Evolutionary conservation across 768 basidiomycete species (phyloP).

Genomic region (Gloeophyllum trabeum): DNA sequence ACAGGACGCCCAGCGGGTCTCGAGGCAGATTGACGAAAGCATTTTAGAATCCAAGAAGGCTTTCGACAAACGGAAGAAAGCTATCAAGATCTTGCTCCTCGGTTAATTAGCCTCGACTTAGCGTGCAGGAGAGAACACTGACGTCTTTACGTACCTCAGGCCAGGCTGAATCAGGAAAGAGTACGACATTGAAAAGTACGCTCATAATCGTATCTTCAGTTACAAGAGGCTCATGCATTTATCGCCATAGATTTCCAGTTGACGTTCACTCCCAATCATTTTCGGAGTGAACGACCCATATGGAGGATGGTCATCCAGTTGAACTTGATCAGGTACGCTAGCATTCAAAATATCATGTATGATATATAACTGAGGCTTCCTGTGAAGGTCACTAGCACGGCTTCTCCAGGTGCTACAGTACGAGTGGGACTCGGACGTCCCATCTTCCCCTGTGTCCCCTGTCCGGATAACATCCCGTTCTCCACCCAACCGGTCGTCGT

Average conservation of each 20-base stretch:
- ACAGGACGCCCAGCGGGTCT: conserved; percentile 31
- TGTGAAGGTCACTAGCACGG: conserved; percentile 40
- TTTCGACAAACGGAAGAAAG: conserved; percentile 36
- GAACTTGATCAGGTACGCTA: conserved; percentile 46
- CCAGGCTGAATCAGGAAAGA: conserved; percentile 53
- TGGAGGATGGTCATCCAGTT: conserved; percentile 63
- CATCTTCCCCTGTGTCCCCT: conserved; percentile 6
- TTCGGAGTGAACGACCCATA: conserved; percentile 40
- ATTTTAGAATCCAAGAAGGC: conserved; percentile 32
- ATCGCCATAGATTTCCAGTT: conserved; percentile 70
- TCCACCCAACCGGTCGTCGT: background rate
- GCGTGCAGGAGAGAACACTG: background rate
- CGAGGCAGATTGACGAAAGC: conserved; percentile 36
- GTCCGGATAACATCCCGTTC: background rate
- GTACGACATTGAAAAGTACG: conserved; percentile 21
- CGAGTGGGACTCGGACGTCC: conserved; percentile 26
- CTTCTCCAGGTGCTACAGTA: conserved; percentile 42
- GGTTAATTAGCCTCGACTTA: conserved; percentile 21
- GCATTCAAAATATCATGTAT: background rate
- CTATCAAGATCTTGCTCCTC: conserved; percentile 42
- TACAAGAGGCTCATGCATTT: too few species aligned
- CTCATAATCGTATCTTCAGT: too few species aligned
- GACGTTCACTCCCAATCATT: conserved; percentile 49
- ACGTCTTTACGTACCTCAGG: conserved; percentile 19
- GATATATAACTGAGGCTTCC: background rate